Conservation (phyloP, 2,329 filamentous ascomycete species). For the Decorospora gaudefroyi region DNA sequence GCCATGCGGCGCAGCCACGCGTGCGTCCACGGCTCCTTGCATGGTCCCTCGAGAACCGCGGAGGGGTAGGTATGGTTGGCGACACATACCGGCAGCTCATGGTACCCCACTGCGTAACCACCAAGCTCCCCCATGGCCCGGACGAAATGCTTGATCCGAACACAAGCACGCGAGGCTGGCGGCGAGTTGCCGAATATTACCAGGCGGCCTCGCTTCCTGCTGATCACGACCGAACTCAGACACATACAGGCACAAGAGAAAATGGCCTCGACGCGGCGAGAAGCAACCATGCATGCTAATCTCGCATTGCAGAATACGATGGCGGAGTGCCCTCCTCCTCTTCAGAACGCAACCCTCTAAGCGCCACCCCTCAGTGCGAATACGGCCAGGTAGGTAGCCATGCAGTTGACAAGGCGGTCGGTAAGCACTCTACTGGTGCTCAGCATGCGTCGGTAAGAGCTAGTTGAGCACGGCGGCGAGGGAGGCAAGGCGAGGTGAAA, state of each 20-base stretch:
- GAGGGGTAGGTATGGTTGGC: conserved; percentile 12
- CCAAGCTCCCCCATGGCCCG: conserved; percentile 18
- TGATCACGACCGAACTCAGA: too few species aligned
- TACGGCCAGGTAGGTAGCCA: conserved; percentile 9
- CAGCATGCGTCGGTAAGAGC: not conserved
- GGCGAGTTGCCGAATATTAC: too few species aligned
- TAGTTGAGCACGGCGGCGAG: not conserved
- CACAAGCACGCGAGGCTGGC: conserved; percentile 12
- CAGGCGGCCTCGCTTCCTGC: too few species aligned
- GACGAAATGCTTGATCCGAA: conserved; percentile 21
- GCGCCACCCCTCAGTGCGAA: too few species aligned
- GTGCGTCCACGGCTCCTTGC: conserved; percentile 3
- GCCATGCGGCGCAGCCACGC: not conserved
- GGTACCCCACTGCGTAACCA: conserved; percentile 31
- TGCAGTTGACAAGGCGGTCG: not conserved
- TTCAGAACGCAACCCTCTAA: too few species aligned
- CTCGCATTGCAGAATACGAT: conserved; percentile 1
- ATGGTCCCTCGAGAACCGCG: conserved; percentile 6
- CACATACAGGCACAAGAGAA: too few species aligned
- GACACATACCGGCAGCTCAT: conserved; percentile 16
- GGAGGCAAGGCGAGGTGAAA: conserved; percentile 14
- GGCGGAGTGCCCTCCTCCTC: too few species aligned
- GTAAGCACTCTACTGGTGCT: not conserved
- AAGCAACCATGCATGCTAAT: conserved; percentile 8
- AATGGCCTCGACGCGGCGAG: too few species aligned